These are phyloP conservation scores for Melanopsichium pennsylvanicum DNA, from an alignment of 1,284 basidiomycete genomes.

Conservation along the genomic window DNA sequence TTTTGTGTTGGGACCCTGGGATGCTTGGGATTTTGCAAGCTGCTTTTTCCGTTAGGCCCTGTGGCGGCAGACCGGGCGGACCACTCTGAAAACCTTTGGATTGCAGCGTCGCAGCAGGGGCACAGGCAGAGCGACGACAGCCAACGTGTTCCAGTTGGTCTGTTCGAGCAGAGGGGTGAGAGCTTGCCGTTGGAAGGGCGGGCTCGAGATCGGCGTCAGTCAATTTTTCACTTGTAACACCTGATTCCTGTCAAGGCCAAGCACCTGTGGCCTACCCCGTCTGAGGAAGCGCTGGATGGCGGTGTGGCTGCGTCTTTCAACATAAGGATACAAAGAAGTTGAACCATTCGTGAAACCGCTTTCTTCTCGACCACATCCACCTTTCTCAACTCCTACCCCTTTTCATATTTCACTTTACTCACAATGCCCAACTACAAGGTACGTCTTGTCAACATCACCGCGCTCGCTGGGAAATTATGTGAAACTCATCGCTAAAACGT, in stretches of 20 bases:
- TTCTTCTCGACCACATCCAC: constrained; percentile 20
- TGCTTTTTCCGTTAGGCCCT: too few species aligned
- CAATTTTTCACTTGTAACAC: constrained; percentile 17
- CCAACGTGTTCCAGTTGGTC: constrained; percentile 25
- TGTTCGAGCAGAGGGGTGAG: constrained; percentile 5
- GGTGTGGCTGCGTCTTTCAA: constrained; percentile 13
- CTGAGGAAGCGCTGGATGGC: too few species aligned
- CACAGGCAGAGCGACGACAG: neutral
- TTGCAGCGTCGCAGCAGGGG: neutral
- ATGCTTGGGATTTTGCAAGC: too few species aligned
- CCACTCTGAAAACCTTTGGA: neutral
- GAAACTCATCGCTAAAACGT: too few species aligned
- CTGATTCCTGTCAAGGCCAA: constrained; percentile 25
- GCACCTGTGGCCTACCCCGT: too few species aligned
- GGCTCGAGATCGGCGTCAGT: constrained; percentile 1
- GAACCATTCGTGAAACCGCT: neutral
- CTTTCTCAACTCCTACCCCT: neutral
- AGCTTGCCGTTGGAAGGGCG: neutral
- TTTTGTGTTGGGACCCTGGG: constrained; percentile 3
- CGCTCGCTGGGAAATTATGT: too few species aligned
- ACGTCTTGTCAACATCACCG: too few species aligned
- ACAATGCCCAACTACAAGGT: constrained; percentile 60
- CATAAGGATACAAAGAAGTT: neutral
- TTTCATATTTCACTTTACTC: neutral
- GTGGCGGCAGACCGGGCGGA: neutral